These are phyloP conservation scores for Exophiala spinifera DNA, from an alignment of 2,329 filamentous ascomycete species.

Conservation along the genomic window DNA sequence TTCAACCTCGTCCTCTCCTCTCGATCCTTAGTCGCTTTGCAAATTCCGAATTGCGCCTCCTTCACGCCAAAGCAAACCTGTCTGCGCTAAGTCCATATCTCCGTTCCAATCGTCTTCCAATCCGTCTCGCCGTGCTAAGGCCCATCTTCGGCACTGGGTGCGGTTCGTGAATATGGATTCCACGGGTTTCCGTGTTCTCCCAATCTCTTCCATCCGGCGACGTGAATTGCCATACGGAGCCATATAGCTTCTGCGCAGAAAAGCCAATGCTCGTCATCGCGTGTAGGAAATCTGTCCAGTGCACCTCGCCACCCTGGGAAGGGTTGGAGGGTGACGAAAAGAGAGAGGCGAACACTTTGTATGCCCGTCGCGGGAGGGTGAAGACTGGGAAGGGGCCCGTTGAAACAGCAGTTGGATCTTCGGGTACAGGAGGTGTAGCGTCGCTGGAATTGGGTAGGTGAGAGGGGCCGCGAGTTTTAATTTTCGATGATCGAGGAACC, in stretches of 20 bases:
- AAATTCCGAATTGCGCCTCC: too few species aligned
- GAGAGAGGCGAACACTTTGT: slow-evolving; percentile 39
- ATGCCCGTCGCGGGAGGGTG: slow-evolving; percentile 36
- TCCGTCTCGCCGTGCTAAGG: slow-evolving; percentile 44
- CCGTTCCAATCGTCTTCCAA: slow-evolving; percentile 50
- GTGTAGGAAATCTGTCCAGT: slow-evolving; percentile 54
- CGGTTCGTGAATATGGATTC: slow-evolving; percentile 61
- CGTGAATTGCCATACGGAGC: slow-evolving; percentile 60
- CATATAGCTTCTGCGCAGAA: slow-evolving; percentile 55
- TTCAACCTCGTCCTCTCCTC: too few species aligned
- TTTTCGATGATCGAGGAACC: background rate
- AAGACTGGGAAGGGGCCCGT: slow-evolving; percentile 31
- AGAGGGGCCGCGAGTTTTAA: slow-evolving; percentile 6
- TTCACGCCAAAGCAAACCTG: background rate
- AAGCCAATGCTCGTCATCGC: slow-evolving; percentile 54
- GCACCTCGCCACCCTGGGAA: slow-evolving; percentile 47
- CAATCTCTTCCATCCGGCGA: slow-evolving; percentile 40
- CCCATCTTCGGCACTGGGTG: slow-evolving; percentile 55
- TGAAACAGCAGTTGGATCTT: too few species aligned
- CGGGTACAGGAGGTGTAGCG: background rate
- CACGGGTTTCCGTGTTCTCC: slow-evolving; percentile 32
- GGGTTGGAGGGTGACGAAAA: slow-evolving; percentile 26
- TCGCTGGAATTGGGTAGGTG: background rate
- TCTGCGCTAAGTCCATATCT: slow-evolving; percentile 42
- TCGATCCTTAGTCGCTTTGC: too few species aligned